phyloP scores from a whole-genome alignment of 148 eudicot species.

The Suaeda aralocaspica region DNA sequence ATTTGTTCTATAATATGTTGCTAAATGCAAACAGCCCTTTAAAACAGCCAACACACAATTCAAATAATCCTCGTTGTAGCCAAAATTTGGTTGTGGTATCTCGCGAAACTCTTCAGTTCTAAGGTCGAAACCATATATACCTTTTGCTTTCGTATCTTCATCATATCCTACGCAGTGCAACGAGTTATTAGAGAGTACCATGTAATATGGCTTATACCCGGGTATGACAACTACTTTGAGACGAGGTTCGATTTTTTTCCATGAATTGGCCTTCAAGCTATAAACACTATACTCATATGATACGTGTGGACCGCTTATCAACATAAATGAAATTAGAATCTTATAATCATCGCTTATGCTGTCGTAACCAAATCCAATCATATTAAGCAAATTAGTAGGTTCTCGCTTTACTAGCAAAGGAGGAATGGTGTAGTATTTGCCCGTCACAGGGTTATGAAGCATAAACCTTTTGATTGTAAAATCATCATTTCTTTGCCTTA shows the following conservation, averaged over 20 bases:
- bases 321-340: too few relatives aligned
- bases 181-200: too few relatives aligned
- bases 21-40: background rate
- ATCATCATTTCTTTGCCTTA: background rate
- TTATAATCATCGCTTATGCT: background rate
- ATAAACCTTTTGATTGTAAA: background rate
- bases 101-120: background rate
- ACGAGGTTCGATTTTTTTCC: too few relatives aligned
- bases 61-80: too few relatives aligned
- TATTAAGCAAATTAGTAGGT: background rate
- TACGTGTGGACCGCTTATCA: too few relatives aligned
- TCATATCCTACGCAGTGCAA: too few relatives aligned
- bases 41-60: background rate
- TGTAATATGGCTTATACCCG: too few relatives aligned
- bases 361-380: background rate
- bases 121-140: background rate
- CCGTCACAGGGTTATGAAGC: background rate
- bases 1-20: background rate
- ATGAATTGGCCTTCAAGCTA: too few relatives aligned
- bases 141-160: too few relatives aligned
- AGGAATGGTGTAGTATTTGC: background rate
- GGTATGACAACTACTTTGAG: too few relatives aligned
- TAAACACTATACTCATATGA: background rate
- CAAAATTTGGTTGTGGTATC: background rate
- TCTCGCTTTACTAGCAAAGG: background rate